Conservation (phyloP, 306 rosid species). For the Malus asiatica region DNA sequence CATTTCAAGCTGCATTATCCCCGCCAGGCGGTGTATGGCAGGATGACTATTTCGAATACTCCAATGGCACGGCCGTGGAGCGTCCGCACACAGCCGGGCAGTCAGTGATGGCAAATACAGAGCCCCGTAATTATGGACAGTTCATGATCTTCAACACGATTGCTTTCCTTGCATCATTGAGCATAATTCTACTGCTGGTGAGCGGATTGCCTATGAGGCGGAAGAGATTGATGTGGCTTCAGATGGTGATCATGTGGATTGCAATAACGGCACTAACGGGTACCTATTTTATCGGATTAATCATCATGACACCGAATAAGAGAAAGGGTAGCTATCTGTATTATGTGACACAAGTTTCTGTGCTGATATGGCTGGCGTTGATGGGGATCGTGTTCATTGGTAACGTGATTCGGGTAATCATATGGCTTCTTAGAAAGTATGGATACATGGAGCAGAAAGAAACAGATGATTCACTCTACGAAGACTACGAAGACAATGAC, state of each 20-base stretch:
- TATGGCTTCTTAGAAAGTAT: conserved; percentile 15
- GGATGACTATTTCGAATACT: conserved; percentile 10
- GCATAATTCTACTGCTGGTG: conserved; percentile 21
- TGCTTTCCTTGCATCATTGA: conserved; percentile 23
- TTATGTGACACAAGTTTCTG: conserved; percentile 15
- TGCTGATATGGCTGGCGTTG: conserved; percentile 13
- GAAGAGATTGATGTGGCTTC: conserved; percentile 25
- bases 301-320: conserved; percentile 8
- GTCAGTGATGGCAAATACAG: conserved; percentile 16
- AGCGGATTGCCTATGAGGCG: conserved; percentile 24
- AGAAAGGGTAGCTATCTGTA: not conserved
- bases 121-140: not conserved
- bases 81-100: conserved; percentile 18
- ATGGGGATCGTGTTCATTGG: conserved; percentile 19
- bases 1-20: conserved; percentile 15
- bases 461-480: not conserved
- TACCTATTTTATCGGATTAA: conserved; percentile 14
- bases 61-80: conserved; percentile 3
- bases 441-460: conserved; percentile 15
- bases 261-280: conserved; percentile 19
- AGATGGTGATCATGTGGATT: conserved; percentile 33
- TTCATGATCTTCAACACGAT: conserved; percentile 15
- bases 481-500: conserved; percentile 13
- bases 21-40: conserved; percentile 31
- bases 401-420: not conserved